Conservation (phyloP, 2,329 filamentous ascomycete genomes). For the Botrytis porri region DNA sequence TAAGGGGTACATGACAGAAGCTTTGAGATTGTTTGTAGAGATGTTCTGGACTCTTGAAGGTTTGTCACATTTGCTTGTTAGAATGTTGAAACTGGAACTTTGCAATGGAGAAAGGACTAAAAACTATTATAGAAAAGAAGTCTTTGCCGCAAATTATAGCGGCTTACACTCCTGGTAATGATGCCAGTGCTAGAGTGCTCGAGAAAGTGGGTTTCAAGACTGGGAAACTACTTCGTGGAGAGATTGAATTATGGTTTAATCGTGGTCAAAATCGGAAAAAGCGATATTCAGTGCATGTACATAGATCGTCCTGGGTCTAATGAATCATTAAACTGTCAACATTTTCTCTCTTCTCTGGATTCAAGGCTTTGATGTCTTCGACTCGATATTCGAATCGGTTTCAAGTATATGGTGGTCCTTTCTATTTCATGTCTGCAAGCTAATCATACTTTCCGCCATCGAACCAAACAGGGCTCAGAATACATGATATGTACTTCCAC, state of each 20-base stretch:
- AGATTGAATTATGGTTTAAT: slow-evolving; percentile 10
- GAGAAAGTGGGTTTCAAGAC: slow-evolving; percentile 27
- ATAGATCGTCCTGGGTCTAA: neutral
- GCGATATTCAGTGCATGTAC: slow-evolving; percentile 8
- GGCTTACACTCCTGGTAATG: slow-evolving; percentile 26
- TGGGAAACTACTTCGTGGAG: slow-evolving; percentile 16
- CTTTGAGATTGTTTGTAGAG: slow-evolving; percentile 21
- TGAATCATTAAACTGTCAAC: neutral
- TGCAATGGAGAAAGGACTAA: neutral
- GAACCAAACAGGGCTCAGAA: neutral
- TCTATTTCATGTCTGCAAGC: neutral
- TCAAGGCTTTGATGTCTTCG: neutral
- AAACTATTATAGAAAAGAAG: neutral
- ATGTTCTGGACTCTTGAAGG: slow-evolving; percentile 15
- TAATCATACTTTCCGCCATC: neutral
- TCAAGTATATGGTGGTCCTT: neutral
- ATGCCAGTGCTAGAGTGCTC: slow-evolving; percentile 27
- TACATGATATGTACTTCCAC: neutral
- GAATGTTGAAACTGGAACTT: neutral
- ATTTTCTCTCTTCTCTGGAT: too few species aligned
- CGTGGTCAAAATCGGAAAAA: neutral
- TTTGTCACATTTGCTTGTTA: neutral
- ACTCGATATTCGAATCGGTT: neutral
- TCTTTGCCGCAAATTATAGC: neutral
- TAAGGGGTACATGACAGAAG: slow-evolving; percentile 26